Evolutionary conservation across 768 basidiomycete genomes (phyloP), one percentile per base, ranked within the genome.

Genomic region (Serendipita sp.): DNA sequence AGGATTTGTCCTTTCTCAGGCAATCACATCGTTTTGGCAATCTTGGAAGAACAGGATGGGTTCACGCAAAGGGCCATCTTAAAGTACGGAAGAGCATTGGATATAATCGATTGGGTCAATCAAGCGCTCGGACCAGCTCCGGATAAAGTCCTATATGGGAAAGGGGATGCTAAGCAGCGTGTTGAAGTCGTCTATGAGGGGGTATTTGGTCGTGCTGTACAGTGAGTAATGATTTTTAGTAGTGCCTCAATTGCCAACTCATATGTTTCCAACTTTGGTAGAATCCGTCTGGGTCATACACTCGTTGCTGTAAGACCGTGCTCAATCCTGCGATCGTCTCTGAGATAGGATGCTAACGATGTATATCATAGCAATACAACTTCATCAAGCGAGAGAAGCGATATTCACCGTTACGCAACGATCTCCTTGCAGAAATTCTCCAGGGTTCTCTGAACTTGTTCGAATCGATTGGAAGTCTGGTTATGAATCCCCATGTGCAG

Each of bases 61-160:
- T 60, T 32, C 35, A 60, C 56, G 23, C 56, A 60, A 60, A 23
- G 10, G 16, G 56, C 56, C 56, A 36, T 60, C 34, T 35, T 32
- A 28, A 60, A 60, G 35, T 60, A 60, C 35, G 56, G 56, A 8
- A 23, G 56, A 8, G 56, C 56, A n/a, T 35, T 60, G 16, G 56
- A 60, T 60, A 60, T 28, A 10, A 60, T 60, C 56, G 56, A 28
- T 36, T 60, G 56, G 56, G 56, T 60, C 16, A 60, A 60, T n/a
- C 28, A 30, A 35, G 16, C 56, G 23, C 35, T 30, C 16, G 56
- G 56, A 8, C 23, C 56, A 8, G 56, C 28, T 36, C 56, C 56
- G 10, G 56, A 60, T n/a, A 60, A 60, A 28, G 32, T 32, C 2
- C 28, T 60, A 8, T 60, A 60, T n/a, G 56, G 56, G 23, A 30